phyloP scores from a whole-genome alignment of 345 rosid species.

The Kandelia obovata region DNA sequence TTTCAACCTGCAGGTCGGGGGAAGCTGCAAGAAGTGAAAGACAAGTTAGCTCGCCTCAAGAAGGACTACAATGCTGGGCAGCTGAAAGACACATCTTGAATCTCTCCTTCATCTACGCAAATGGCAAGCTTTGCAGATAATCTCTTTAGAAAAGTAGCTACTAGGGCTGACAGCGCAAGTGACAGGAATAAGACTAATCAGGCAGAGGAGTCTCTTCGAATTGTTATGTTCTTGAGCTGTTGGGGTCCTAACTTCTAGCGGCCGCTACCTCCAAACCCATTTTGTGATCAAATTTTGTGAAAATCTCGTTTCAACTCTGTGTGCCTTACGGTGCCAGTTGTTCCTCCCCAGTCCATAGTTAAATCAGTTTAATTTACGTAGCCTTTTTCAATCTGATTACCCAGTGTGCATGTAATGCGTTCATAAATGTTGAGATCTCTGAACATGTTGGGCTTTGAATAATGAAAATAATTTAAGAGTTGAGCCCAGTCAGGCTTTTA shows the following conservation, averaged over 20 bases:
- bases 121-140: slow-evolving; percentile 18
- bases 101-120: slow-evolving; percentile 22
- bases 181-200: slow-evolving; percentile 23
- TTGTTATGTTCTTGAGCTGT: slow-evolving; percentile 50
- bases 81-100: slow-evolving; percentile 9
- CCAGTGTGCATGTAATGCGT: too few species aligned
- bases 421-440: too few species aligned
- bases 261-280: slow-evolving; percentile 7
- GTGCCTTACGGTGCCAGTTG: too few species aligned
- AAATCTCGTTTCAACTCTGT: too few species aligned
- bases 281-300: too few species aligned
- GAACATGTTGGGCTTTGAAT: too few species aligned
- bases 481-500: too few species aligned
- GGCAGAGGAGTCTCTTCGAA: slow-evolving; percentile 46
- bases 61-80: not conserved
- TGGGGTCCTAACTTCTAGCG: slow-evolving; percentile 40
- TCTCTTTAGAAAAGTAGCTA: slow-evolving; percentile 3
- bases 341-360: too few species aligned
- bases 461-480: too few species aligned
- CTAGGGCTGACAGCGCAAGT: slow-evolving; percentile 1
- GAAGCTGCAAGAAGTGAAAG: slow-evolving; percentile 20
- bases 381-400: too few species aligned
- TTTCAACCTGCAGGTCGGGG: slow-evolving; percentile 18
- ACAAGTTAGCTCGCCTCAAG: slow-evolving; percentile 6
- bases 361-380: too few species aligned